Conservation (phyloP, 169 alveolate genomes). For the Toxoplasma gondii region DNA sequence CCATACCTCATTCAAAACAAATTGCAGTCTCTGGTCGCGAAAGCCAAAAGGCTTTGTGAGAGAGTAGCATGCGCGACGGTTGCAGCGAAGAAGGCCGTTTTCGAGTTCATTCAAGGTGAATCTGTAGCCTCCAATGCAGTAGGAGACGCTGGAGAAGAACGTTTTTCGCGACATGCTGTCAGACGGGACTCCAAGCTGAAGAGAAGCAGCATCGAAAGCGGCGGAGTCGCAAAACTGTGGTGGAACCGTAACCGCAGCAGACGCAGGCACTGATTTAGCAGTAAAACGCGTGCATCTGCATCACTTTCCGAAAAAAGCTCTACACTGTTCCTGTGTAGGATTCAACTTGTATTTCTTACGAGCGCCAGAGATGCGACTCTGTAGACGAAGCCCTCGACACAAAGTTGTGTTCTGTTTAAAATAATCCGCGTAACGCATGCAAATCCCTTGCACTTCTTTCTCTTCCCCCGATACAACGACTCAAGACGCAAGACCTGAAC, state of each 20-base stretch:
- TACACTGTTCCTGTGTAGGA: too few relatives aligned
- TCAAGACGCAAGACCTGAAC: too few relatives aligned
- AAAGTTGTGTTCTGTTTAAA: too few relatives aligned
- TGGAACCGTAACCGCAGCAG: background rate
- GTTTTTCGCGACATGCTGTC: background rate
- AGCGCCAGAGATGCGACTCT: too few relatives aligned
- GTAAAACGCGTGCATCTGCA: too few relatives aligned
- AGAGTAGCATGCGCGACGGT: background rate
- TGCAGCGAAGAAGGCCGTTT: conserved; percentile 25
- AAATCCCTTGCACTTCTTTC: too few relatives aligned
- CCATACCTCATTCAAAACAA: background rate
- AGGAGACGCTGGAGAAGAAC: background rate
- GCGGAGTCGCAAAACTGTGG: background rate
- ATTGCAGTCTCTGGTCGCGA: background rate
- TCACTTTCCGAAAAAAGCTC: too few relatives aligned
- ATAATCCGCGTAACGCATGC: too few relatives aligned
- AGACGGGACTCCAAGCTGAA: background rate
- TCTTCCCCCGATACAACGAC: too few relatives aligned
- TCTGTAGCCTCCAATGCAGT: conserved; percentile 2
- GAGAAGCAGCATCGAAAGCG: background rate
- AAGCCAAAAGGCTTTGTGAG: conserved; percentile 1
- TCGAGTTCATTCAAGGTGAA: background rate
- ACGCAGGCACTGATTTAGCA: too few relatives aligned
- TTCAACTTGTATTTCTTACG: too few relatives aligned
- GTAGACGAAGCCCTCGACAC: too few relatives aligned